Conservation (phyloP, 352 stramenopile species). For the Halophytophthora polymorphica region DNA sequence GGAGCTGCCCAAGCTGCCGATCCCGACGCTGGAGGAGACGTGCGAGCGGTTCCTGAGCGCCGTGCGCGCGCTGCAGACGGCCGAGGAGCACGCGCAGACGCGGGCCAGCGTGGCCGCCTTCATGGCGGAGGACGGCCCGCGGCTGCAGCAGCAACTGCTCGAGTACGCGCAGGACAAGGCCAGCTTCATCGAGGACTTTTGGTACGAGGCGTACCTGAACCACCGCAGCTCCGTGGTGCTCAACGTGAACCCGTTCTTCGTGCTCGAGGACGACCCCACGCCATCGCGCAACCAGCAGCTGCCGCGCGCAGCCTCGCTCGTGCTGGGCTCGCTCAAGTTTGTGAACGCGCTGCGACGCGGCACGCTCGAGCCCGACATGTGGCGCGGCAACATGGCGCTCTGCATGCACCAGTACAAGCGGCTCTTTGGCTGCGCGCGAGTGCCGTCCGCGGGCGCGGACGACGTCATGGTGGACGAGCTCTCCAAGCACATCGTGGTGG, state of each 20-base stretch:
- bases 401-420: slow-evolving; percentile 96
- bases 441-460: slow-evolving; percentile 71
- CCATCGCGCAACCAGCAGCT: slow-evolving; percentile 89
- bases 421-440: slow-evolving; percentile 87
- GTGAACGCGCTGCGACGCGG: slow-evolving; percentile 88
- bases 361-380: slow-evolving; percentile 90
- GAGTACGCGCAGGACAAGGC: slow-evolving; percentile 73
- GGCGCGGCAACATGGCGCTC: slow-evolving; percentile 79
- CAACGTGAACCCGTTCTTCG: slow-evolving; percentile 97
- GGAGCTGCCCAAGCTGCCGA: slow-evolving; percentile 78
- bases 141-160: slow-evolving; percentile 65
- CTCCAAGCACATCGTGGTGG: slow-evolving; percentile 91
- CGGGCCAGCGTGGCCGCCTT: slow-evolving; percentile 59
- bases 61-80: slow-evolving; percentile 71
- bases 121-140: slow-evolving; percentile 61
- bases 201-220: slow-evolving; percentile 95
- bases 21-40: slow-evolving; percentile 81
- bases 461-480: slow-evolving; percentile 79
- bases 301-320: slow-evolving; percentile 84
- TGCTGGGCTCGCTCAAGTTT: slow-evolving; percentile 92
- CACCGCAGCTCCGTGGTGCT: slow-evolving; percentile 91
- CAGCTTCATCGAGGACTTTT: slow-evolving; percentile 92
- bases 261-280: slow-evolving; percentile 90
- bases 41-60: slow-evolving; percentile 73
- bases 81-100: slow-evolving; percentile 55